A percentile compares a stretch with the other conserved stretches of the same genome.
These are phyloP conservation scores for Aureoboletus auriporus DNA, from an alignment of 768 basidiomycete genomes.

Conservation along the genomic window DNA sequence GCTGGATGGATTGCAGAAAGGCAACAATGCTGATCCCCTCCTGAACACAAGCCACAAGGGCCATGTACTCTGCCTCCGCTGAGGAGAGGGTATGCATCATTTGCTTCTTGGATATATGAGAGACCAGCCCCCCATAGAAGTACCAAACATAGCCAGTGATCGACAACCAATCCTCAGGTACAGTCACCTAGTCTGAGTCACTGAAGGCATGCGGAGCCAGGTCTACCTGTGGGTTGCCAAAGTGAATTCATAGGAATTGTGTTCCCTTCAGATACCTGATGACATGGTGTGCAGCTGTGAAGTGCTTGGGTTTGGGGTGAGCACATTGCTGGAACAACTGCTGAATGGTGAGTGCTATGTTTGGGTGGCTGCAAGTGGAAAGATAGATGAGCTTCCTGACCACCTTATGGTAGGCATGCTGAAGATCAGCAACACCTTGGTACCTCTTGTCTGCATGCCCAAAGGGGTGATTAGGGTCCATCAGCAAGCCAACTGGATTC, in stretches of 20 bases:
- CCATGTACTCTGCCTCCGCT: background rate
- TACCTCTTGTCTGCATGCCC: background rate
- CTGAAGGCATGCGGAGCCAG: slow-evolving; percentile 6
- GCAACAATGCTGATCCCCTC: too few species aligned
- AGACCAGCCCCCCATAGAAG: slow-evolving; percentile 17
- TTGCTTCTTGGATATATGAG: slow-evolving; percentile 31
- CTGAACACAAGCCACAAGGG: too few species aligned
- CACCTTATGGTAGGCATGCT: background rate
- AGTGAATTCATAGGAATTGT: background rate
- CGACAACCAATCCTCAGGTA: slow-evolving; percentile 16
- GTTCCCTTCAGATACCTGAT: slow-evolving; percentile 26
- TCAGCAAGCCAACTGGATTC: background rate
- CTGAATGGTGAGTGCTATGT: slow-evolving; percentile 31
- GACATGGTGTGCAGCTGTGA: slow-evolving; percentile 14
- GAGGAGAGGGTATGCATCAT: background rate
- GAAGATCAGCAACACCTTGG: background rate
- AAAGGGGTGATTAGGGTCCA: background rate
- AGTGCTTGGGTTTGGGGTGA: slow-evolving; percentile 9
- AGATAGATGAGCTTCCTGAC: slow-evolving; percentile 11
- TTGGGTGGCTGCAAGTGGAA: slow-evolving; percentile 30
- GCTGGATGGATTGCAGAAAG: too few species aligned
- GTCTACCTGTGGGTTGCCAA: background rate
- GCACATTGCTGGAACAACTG: slow-evolving; percentile 22
- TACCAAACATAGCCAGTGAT: slow-evolving; percentile 29
- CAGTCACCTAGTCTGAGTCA: slow-evolving; percentile 26